Conservation (phyloP, 2,329 filamentous ascomycete species). For the Mycosphaerella sp. region DNA sequence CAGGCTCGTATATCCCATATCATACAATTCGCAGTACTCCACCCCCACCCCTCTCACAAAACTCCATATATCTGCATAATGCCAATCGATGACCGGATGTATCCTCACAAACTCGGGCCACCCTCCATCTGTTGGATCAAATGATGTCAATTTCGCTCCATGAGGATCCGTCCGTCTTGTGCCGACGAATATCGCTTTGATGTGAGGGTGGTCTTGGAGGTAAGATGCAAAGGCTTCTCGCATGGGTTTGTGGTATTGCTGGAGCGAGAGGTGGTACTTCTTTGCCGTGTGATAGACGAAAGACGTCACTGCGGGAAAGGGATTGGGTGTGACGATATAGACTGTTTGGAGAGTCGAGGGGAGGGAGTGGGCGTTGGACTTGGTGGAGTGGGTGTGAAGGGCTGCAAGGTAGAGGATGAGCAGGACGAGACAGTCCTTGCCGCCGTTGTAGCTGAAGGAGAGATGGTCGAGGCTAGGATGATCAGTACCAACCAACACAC, state of each 20-base stretch:
- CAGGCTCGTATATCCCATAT: constrained; percentile 84
- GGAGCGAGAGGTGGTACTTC: constrained; percentile 68
- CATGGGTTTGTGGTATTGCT: constrained; percentile 72
- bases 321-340: constrained; percentile 79
- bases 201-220: constrained; percentile 54
- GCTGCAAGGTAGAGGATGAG: constrained; percentile 76
- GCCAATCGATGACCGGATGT: constrained; percentile 96
- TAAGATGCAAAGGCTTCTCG: constrained; percentile 74
- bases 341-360: constrained; percentile 65
- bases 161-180: constrained; percentile 90
- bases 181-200: constrained; percentile 79
- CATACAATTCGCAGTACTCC: constrained; percentile 81
- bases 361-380: constrained; percentile 26
- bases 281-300: constrained; percentile 66
- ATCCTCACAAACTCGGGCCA: constrained; percentile 93
- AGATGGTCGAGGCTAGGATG: constrained; percentile 62
- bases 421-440: constrained; percentile 94
- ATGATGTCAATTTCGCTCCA: constrained; percentile 69
- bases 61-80: constrained; percentile 90
- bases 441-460: constrained; percentile 92
- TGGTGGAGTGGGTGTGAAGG: constrained; percentile 40
- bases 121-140: constrained; percentile 78
- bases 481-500: neutral
- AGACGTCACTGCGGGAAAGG: constrained; percentile 77
- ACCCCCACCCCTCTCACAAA: constrained; percentile 75